A percentile compares a stretch with the other conserved stretches of the same genome.
phyloP scores from a whole-genome alignment of 352 stramenopile species.

The Peronosclerospora sorghi region DNA sequence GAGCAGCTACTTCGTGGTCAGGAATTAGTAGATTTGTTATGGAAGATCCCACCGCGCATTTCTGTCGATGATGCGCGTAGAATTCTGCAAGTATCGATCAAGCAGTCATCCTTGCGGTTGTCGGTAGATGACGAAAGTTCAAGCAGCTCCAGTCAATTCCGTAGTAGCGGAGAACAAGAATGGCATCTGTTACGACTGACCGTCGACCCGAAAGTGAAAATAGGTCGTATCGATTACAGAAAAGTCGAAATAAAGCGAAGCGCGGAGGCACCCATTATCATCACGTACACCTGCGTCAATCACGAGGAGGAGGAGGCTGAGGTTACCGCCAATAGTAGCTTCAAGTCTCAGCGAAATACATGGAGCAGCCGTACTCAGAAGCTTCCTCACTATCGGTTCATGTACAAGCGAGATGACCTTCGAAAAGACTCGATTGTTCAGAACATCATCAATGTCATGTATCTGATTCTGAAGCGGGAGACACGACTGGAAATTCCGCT shows the following conservation, averaged over 20 bases:
- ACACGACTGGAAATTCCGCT: conserved; percentile 68
- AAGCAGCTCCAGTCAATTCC: background rate
- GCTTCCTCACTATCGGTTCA: conserved; percentile 55
- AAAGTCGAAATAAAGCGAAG: conserved; percentile 75
- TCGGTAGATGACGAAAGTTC: conserved; percentile 4
- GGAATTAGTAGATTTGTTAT: too few species aligned
- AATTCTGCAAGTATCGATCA: too few species aligned
- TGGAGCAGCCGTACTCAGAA: conserved; percentile 20
- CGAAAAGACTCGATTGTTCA: too few species aligned
- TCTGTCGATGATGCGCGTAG: too few species aligned
- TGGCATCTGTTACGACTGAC: conserved; percentile 41
- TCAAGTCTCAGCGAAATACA: conserved; percentile 27
- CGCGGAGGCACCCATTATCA: conserved; percentile 69
- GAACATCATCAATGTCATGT: too few species aligned
- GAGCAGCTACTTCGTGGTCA: too few species aligned
- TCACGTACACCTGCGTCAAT: conserved; percentile 67
- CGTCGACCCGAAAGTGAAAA: too few species aligned
- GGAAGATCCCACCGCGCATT: too few species aligned
- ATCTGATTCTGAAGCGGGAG: too few species aligned
- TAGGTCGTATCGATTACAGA: conserved; percentile 64
- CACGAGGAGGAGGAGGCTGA: conserved; percentile 57
- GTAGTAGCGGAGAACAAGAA: conserved; percentile 2
- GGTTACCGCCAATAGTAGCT: conserved; percentile 10
- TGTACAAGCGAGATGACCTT: too few species aligned
- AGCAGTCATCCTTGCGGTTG: conserved; percentile 35